Evolutionary conservation across 805 yeast species (phyloP).

Genomic region (Gaillardinia entomophila): DNA sequence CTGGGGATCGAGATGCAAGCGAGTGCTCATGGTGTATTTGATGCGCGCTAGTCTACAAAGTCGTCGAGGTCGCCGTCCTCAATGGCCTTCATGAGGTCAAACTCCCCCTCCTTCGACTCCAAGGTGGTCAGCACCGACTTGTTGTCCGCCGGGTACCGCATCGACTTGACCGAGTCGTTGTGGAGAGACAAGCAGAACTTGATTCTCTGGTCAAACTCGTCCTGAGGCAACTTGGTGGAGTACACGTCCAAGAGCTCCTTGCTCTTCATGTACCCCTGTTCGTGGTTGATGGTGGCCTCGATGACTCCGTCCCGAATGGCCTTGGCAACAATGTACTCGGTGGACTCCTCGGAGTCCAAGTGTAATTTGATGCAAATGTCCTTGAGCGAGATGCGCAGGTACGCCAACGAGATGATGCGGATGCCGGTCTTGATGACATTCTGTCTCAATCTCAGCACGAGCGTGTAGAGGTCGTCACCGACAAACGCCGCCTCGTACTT

Average conservation of each 20-base stretch:
- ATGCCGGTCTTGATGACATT: constrained; percentile 98
- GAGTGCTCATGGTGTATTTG: constrained; percentile 1
- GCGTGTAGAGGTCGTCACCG: constrained; percentile 74
- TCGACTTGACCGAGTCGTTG: constrained; percentile 87
- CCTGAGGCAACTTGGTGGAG: constrained; percentile 82
- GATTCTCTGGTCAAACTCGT: constrained; percentile 87
- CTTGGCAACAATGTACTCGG: constrained; percentile 94
- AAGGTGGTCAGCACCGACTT: constrained; percentile 18
- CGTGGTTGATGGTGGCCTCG: constrained; percentile 90
- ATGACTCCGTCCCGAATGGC: constrained; percentile 96
- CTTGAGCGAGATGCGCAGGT: constrained; percentile 82
- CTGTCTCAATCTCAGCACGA: constrained; percentile 86
- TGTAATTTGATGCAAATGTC: constrained; percentile 92
- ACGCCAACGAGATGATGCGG: constrained; percentile 84
- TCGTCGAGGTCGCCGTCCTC: constrained; percentile 54
- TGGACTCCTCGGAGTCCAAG: constrained; percentile 89
- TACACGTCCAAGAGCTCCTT: constrained; percentile 82
- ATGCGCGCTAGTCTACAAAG: constrained; percentile 32
- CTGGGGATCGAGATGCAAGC: constrained; percentile 21
- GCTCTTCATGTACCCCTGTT: constrained; percentile 85
- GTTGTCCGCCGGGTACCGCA: constrained; percentile 72
- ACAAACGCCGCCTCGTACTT: constrained; percentile 58
- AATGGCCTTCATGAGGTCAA: constrained; percentile 40
- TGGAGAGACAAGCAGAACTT: constrained; percentile 85
- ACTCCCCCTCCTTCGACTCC: constrained; percentile 34